Conservation (phyloP, 2,329 filamentous ascomycete genomes). For the Pseudocercospora crystallina region DNA sequence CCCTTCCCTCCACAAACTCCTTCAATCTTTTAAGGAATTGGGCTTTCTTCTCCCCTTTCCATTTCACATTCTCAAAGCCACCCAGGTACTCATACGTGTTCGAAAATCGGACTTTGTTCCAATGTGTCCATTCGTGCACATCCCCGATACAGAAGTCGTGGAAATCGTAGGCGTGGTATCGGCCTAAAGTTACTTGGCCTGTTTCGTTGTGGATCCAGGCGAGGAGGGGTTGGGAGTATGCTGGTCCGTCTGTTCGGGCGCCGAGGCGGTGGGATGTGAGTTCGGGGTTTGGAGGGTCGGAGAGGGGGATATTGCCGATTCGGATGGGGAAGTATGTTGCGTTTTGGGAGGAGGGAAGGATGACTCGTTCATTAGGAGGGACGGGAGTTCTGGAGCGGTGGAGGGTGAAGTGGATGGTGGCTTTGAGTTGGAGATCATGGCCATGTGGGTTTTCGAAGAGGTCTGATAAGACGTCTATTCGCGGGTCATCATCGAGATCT, state of each 20-base stretch:
- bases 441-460: neutral
- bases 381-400: neutral
- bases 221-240: slow-evolving; percentile 8
- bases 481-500: neutral
- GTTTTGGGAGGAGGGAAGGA: neutral
- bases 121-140: neutral
- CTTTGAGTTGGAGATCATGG: neutral
- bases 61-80: neutral
- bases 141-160: slow-evolving; percentile 15
- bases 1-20: neutral
- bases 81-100: slow-evolving; percentile 5
- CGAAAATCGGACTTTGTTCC: neutral
- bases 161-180: slow-evolving; percentile 11
- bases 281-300: neutral
- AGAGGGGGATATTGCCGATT: slow-evolving; percentile 8
- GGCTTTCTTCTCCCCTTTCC: neutral
- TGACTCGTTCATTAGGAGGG: neutral
- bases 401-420: neutral
- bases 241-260: neutral
- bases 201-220: neutral
- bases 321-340: neutral
- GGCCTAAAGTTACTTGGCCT: neutral
- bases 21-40: slow-evolving; percentile 1
- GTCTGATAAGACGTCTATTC: neutral
- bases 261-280: neutral